Evolutionary conservation across 768 basidiomycete genomes (phyloP).

Genomic region (Hericium rajendrae): DNA sequence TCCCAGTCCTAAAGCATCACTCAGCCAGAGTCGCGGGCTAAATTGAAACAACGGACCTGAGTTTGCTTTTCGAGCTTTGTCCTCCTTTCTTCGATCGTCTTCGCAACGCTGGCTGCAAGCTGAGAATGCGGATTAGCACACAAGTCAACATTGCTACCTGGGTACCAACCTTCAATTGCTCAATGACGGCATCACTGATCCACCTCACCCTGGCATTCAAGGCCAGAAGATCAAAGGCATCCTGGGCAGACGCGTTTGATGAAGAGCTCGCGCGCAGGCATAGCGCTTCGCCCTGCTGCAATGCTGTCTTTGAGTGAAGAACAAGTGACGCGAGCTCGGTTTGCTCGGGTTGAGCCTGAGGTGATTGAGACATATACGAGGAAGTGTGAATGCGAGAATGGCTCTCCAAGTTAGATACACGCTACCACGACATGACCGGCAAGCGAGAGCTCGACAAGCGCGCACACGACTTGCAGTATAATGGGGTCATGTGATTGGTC

Average conservation of each 20-base stretch:
- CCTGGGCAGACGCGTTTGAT: slow-evolving; percentile 57
- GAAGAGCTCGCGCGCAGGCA: slow-evolving; percentile 57
- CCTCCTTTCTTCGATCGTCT: slow-evolving; percentile 66
- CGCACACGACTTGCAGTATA: no score
- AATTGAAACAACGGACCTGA: slow-evolving; percentile 30
- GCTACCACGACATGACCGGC: no score
- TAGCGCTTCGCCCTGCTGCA: slow-evolving; percentile 68
- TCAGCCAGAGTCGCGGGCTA: neutral
- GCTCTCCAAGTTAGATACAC: no score
- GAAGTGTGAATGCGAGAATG: neutral
- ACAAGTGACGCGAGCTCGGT: slow-evolving; percentile 69
- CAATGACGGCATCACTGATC: slow-evolving; percentile 63
- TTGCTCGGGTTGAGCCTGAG: slow-evolving; percentile 26
- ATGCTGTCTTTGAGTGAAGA: slow-evolving; percentile 72
- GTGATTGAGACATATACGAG: neutral
- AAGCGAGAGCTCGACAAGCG: no score
- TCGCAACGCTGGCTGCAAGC: slow-evolving; percentile 67
- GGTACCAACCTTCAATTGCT: slow-evolving; percentile 64
- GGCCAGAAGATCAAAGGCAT: slow-evolving; percentile 61
- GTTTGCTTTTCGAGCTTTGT: slow-evolving; percentile 48
- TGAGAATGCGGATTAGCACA: slow-evolving; percentile 18
- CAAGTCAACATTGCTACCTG: neutral
- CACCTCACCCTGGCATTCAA: slow-evolving; percentile 75
- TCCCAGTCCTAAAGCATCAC: slow-evolving; percentile 60
- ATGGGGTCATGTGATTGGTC: no score